Evolutionary conservation across 441 rosid species (phyloP), one percentile per base, ranked within the genome.

Genomic region (Brassica balearica): DNA sequence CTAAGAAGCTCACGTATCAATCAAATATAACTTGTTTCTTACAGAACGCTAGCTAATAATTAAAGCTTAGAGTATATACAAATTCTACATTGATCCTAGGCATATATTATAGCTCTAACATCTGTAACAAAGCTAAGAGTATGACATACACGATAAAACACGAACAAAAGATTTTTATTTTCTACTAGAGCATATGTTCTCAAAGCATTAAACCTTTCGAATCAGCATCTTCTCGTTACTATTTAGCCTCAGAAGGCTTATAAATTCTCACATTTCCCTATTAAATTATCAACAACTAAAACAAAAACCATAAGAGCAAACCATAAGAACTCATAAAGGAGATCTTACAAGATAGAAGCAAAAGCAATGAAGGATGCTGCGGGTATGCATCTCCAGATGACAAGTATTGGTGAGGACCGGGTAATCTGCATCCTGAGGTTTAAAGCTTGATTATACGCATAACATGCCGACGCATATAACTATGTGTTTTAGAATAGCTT

Each of bases 341-440:
- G 46, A 51, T 32, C 55, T 76, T 29, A 25, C 55, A 43, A 19
- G 63, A 61, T 29, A 29, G 8, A 69, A 60, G 63, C 64, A 53
- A 41, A 41, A 41, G 0, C 17, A 76, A 22, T 59, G 51, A 60
- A 75, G n/a, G 36, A 74, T 56, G 29, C 55, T 12, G 8, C 9
- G 27, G 62, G 6, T 19, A 65, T 38, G 70, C 25, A 23, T 58
- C 38, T 22, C 19, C 8, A 38, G 29, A 74, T 25, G 17, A 20
- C 8, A 9, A 76, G 80, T 86, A 79, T 85, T 85, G 91, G 86
- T 84, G 46, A 83, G 91, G 93, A 89, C 63, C 69, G 41, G 95
- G 90, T 92, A 94, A 94, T 92, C 98, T 94, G 98, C 97, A 92
- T 94, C 98, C 97, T 94, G 97, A 94, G 98, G 98, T 94, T 89